phyloP scores from a whole-genome alignment of 2,329 filamentous ascomycete species.

The Clarireedia sp. region DNA sequence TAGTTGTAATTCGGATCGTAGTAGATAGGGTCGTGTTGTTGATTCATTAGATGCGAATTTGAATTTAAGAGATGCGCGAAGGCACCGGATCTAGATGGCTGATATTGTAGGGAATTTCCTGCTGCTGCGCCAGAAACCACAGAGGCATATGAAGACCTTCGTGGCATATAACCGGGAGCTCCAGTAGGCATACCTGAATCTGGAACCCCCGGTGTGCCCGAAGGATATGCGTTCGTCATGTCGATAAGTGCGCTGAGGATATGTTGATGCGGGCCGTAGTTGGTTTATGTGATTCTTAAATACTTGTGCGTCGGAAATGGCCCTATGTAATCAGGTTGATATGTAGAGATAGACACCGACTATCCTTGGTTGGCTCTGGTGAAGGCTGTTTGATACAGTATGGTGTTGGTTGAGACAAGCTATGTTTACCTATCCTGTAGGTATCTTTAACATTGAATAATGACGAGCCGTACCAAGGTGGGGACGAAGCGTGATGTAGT shows the following conservation, averaged over 20 bases:
- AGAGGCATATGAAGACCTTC: constrained; percentile 54
- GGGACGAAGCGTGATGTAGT: background rate
- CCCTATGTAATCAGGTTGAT: no score
- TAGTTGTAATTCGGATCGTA: constrained; percentile 23
- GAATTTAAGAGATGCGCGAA: constrained; percentile 25
- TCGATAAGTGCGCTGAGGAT: background rate
- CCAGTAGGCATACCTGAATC: constrained; percentile 29
- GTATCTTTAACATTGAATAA: background rate
- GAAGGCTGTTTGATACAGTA: background rate
- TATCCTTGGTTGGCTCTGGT: no score
- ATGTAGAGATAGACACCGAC: no score
- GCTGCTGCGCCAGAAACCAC: constrained; percentile 45
- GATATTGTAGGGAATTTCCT: constrained; percentile 19
- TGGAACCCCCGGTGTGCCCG: constrained; percentile 26
- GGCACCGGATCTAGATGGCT: constrained; percentile 25
- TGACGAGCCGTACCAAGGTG: background rate
- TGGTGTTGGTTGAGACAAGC: background rate
- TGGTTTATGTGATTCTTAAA: background rate
- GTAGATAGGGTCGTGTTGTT: constrained; percentile 21
- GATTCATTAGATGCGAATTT: constrained; percentile 10
- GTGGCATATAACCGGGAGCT: constrained; percentile 33
- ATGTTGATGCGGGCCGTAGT: background rate
- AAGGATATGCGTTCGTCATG: constrained; percentile 27
- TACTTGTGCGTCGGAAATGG: background rate
- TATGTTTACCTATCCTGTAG: background rate